Conservation (phyloP, 1,284 basidiomycete species). For the Boletus smithii region DNA sequence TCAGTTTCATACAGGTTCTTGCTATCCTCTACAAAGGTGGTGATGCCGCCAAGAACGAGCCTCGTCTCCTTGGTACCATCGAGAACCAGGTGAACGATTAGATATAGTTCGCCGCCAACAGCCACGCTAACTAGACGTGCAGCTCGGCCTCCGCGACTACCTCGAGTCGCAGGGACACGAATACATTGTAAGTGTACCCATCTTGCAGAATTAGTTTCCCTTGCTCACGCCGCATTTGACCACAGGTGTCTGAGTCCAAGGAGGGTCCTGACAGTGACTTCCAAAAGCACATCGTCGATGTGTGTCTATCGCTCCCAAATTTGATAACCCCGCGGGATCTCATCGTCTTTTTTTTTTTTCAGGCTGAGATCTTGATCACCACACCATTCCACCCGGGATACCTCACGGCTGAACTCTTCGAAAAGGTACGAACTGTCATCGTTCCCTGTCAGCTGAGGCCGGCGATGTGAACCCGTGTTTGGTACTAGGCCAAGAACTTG, state of each 20-base stretch:
- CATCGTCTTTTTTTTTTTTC: slow-evolving; percentile 7
- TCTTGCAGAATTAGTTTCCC: neutral
- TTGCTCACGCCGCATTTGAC: slow-evolving; percentile 2
- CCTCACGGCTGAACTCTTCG: slow-evolving; percentile 77
- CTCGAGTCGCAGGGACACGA: slow-evolving; percentile 77
- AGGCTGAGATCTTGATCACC: slow-evolving; percentile 79
- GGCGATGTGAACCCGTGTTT: slow-evolving; percentile 3
- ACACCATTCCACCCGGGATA: slow-evolving; percentile 94
- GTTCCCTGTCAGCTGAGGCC: neutral
- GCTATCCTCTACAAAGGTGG: slow-evolving; percentile 79
- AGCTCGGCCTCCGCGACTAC: slow-evolving; percentile 76
- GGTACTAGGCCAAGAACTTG: slow-evolving; percentile 83
- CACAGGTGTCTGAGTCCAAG: slow-evolving; percentile 80
- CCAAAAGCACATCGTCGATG: slow-evolving; percentile 84
- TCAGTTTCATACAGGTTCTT: slow-evolving; percentile 53
- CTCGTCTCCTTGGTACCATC: slow-evolving; percentile 83
- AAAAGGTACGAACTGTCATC: slow-evolving; percentile 43
- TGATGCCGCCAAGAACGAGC: slow-evolving; percentile 73
- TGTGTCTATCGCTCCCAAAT: slow-evolving; percentile 35
- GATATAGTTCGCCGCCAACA: neutral
- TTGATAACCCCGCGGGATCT: slow-evolving; percentile 3
- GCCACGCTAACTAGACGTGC: slow-evolving; percentile 7
- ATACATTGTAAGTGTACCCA: slow-evolving; percentile 49
- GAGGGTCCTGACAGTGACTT: slow-evolving; percentile 85
- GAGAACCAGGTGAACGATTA: slow-evolving; percentile 69